A percentile compares a stretch with the other conserved stretches of the same genome.
Conservation (phyloP, 495 filamentous ascomycete species). For the Podospora tetraspora region DNA sequence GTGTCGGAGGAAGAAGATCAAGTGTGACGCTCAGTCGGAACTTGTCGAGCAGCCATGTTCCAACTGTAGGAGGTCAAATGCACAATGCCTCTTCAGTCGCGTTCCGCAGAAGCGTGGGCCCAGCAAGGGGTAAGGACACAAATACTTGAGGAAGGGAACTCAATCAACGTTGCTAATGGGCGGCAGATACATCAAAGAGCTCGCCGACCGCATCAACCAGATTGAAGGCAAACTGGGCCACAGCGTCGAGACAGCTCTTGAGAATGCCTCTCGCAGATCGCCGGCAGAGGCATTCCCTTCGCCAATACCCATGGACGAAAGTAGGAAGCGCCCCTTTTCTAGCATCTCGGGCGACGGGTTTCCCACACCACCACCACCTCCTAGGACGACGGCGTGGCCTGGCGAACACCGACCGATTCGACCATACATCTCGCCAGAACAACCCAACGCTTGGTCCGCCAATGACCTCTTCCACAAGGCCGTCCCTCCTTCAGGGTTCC, state of each 20-base stretch:
- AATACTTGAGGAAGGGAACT: neutral
- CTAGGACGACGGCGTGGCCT: conserved; percentile 30
- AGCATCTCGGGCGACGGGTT: conserved; percentile 41
- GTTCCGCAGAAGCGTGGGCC: conserved; percentile 93
- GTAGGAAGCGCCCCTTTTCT: conserved; percentile 42
- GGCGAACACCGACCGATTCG: conserved; percentile 38
- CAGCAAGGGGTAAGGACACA: conserved; percentile 73
- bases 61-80: conserved; percentile 73
- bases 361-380: conserved; percentile 28
- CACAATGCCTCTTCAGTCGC: conserved; percentile 81
- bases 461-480: conserved; percentile 37
- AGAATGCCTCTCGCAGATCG: conserved; percentile 27
- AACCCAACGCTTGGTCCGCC: conserved; percentile 29
- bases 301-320: conserved; percentile 32
- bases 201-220: conserved; percentile 79
- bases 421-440: conserved; percentile 33
- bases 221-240: conserved; percentile 61
- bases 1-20: conserved; percentile 93
- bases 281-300: conserved; percentile 36
- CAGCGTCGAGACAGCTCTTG: conserved; percentile 19
- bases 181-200: conserved; percentile 88
- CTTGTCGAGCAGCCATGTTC: conserved; percentile 73
- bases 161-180: conserved; percentile 13
- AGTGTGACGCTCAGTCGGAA: conserved; percentile 84
- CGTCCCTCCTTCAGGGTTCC: conserved; percentile 27